Percentiles rank a stretch among this genome's conserved stretches.
Conservation (phyloP, 2,329 filamentous ascomycete species). For the Colletotrichum somersetense region DNA sequence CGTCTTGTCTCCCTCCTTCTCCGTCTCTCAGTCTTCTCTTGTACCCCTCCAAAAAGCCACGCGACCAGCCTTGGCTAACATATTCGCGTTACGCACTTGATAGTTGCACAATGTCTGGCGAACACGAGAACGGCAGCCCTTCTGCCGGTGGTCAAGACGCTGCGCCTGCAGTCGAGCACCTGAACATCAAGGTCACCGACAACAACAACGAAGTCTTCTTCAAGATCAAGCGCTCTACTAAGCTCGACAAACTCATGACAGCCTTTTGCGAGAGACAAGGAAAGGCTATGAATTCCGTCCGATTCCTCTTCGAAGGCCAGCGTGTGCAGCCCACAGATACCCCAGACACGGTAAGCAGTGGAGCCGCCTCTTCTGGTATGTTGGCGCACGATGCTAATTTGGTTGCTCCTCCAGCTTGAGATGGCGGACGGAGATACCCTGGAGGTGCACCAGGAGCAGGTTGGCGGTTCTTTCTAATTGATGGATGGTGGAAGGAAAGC, state of each 20-base stretch:
- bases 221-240: constrained; percentile 98
- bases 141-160: constrained; percentile 53
- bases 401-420: constrained; percentile 75
- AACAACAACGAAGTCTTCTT: constrained; percentile 99
- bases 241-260: constrained; percentile 97
- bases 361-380: neutral
- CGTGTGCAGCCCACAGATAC: constrained; percentile 91
- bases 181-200: constrained; percentile 99
- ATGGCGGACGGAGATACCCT: constrained; percentile 97
- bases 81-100: neutral
- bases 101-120: constrained; percentile 61
- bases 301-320: constrained; percentile 96
- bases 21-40: neutral
- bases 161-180: constrained; percentile 76
- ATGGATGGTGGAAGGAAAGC: neutral
- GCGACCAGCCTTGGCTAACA: constrained; percentile 12
- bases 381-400: constrained; percentile 41
- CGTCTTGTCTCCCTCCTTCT: neutral
- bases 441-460: constrained; percentile 98
- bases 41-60: neutral
- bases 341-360: constrained; percentile 83
- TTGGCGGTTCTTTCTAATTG: constrained; percentile 71
- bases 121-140: constrained; percentile 64
- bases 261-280: constrained; percentile 98
- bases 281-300: constrained; percentile 85